Evolutionary conservation across 2,329 filamentous ascomycete species (phyloP).

Genomic region (Epicoccum sorghinum): DNA sequence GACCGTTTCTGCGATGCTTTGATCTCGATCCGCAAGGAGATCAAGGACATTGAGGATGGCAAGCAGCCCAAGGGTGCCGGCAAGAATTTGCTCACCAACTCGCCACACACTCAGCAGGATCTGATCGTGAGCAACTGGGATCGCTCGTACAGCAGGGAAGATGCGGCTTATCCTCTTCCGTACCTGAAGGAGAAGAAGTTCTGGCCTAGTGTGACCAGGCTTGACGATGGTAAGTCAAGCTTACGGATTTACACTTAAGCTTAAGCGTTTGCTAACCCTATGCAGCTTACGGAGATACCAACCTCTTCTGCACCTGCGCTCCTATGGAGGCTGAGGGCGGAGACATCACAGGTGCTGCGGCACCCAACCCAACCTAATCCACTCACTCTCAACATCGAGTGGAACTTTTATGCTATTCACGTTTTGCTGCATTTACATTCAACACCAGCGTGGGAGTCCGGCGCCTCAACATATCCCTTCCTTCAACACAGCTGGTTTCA

Average conservation of each 20-base stretch:
- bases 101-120: conserved; percentile 85
- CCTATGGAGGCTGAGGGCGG: conserved; percentile 66
- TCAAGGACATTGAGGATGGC: conserved; percentile 81
- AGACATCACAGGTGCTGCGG: conserved; percentile 42
- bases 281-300: conserved; percentile 83
- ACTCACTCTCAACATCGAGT: conserved; percentile 13
- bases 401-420: background rate
- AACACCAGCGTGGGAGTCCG: conserved; percentile 21
- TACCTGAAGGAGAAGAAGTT: conserved; percentile 96
- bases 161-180: conserved; percentile 83
- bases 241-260: background rate
- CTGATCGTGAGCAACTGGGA: conserved; percentile 79
- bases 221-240: conserved; percentile 77
- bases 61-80: conserved; percentile 66
- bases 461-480: conserved; percentile 20
- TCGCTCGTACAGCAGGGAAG: conserved; percentile 78
- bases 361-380: conserved; percentile 40
- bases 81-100: conserved; percentile 85
- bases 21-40: conserved; percentile 84
- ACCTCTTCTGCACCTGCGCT: conserved; percentile 93
- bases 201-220: conserved; percentile 85
- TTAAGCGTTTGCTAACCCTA: conserved; percentile 36
- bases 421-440: conserved; percentile 18
- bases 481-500: conserved; percentile 18
- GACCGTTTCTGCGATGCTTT: conserved; percentile 92